These are phyloP conservation scores for Lablab purpureus DNA, from an alignment of 306 rosid species.

Conservation along the genomic window DNA sequence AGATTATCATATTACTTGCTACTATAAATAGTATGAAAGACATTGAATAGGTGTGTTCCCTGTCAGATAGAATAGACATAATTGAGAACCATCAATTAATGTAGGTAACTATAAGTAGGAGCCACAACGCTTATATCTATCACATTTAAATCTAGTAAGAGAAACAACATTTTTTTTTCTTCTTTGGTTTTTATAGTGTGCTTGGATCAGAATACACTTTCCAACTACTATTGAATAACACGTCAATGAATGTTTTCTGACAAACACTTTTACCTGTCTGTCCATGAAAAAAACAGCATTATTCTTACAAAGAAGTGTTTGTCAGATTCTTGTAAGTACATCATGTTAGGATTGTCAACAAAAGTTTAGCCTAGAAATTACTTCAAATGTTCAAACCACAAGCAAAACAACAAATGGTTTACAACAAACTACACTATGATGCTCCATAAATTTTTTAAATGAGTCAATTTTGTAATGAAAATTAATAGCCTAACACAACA, in stretches of 20 bases:
- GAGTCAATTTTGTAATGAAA: neutral
- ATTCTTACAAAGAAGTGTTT: too few species aligned
- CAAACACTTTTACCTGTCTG: too few species aligned
- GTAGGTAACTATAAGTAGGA: constrained; percentile 19
- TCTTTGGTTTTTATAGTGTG: too few species aligned
- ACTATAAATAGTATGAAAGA: constrained; percentile 14
- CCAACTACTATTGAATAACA: too few species aligned
- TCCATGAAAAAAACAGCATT: too few species aligned
- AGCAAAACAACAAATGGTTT: neutral
- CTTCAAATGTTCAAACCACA: neutral
- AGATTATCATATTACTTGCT: constrained; percentile 1
- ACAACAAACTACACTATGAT: neutral
- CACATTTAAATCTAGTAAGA: neutral
- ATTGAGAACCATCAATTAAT: constrained; percentile 27
- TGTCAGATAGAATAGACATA: constrained; percentile 16
- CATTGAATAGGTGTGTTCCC: constrained; percentile 31
- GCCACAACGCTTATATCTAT: constrained; percentile 6
- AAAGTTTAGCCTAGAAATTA: too few species aligned
- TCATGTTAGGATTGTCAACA: too few species aligned
- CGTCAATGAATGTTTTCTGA: too few species aligned
- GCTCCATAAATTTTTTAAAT: neutral
- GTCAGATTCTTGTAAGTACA: too few species aligned
- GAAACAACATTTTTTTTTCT: too few species aligned
- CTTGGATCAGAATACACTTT: too few species aligned
- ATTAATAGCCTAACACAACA: neutral